Evolutionary conservation across 2,329 filamentous ascomycete genomes (phyloP), one percentile per base, ranked within the genome.

Genomic region (Proliferodiscus dingleyae): DNA sequence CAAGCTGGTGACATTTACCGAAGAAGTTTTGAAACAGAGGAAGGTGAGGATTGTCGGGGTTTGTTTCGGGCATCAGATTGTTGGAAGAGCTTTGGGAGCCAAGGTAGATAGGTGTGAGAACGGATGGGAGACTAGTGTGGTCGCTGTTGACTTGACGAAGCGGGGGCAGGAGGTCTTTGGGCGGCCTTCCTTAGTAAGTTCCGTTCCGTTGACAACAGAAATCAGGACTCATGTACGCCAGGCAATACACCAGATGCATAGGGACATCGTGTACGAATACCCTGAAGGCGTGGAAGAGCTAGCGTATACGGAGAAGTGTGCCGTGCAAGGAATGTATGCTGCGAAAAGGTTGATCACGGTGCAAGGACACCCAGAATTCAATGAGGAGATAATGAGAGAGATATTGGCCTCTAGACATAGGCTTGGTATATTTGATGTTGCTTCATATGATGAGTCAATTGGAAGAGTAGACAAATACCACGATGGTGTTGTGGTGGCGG

Each of bases 341-440:
- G 77, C 81, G 7, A 71, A 74, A 33, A 74, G 75, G 28, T 71
- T 87, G 49, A 82, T 94, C 50, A 83, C 87, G 0, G 78, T 95
- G 1, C 89, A 95, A 69, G 89, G 88, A 5, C 89, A 95, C 64
- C 89, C 89, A 1, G 89, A 95, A 65, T 93, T 91, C 63, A 85
- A 75, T 3, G 72, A 74, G 48, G 75, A 80, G 13, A 89, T 94
- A 53, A 78, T 89, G 57, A 71, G 68, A 15, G 83, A 88, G 63
- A 67, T 94, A 29, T 66, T 91, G 44, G 72, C 76, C 49, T 68
- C 75, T 49, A 75, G 89, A 46, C 78, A 85, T 60, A 70, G 72
- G 22, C 70, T 70, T 38, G 87, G 87, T 1, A 72, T 93, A 18
- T 85, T 95, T 53, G 68, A 74, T 44, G 80, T 90, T 46, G 79